These are phyloP conservation scores for Magnusiomyces fungicola DNA, from an alignment of 1,139 yeast species.

Conservation along the genomic window DNA sequence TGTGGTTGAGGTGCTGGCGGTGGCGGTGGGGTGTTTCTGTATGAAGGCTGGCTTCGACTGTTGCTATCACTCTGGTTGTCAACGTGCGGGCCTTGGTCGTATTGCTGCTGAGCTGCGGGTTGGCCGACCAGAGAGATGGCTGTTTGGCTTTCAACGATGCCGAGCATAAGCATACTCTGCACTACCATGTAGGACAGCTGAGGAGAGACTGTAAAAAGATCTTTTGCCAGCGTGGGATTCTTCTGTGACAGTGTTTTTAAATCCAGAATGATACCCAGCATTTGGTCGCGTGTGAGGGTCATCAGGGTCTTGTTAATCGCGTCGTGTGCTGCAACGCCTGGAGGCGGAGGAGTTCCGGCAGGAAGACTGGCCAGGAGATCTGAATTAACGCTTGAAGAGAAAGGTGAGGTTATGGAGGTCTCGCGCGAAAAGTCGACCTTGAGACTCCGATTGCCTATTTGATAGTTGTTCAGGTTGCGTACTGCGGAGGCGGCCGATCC, in stretches of 20 bases:
- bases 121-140: constrained; percentile 34
- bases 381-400: background rate
- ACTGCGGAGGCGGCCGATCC: constrained; percentile 92
- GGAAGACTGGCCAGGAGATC: constrained; percentile 27
- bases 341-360: constrained; percentile 37
- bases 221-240: constrained; percentile 54
- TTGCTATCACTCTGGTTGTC: constrained; percentile 8
- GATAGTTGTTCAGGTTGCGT: constrained; percentile 73
- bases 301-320: constrained; percentile 50
- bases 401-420: constrained; percentile 18
- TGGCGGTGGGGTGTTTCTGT: background rate
- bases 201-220: constrained; percentile 62
- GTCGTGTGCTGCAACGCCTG: constrained; percentile 47
- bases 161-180: constrained; percentile 56
- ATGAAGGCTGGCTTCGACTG: constrained; percentile 5
- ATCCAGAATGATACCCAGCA: constrained; percentile 48
- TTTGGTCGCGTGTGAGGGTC: constrained; percentile 48
- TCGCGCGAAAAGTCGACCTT: constrained; percentile 60
- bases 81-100: constrained; percentile 9
- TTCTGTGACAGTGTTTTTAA: constrained; percentile 57
- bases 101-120: constrained; percentile 6
- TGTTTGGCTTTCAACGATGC: constrained; percentile 44
- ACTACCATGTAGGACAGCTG: constrained; percentile 80
- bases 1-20: background rate
- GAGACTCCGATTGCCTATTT: constrained; percentile 62